Conservation (phyloP, 2,329 filamentous ascomycete species). For the Zasmidium citrigriseum region DNA sequence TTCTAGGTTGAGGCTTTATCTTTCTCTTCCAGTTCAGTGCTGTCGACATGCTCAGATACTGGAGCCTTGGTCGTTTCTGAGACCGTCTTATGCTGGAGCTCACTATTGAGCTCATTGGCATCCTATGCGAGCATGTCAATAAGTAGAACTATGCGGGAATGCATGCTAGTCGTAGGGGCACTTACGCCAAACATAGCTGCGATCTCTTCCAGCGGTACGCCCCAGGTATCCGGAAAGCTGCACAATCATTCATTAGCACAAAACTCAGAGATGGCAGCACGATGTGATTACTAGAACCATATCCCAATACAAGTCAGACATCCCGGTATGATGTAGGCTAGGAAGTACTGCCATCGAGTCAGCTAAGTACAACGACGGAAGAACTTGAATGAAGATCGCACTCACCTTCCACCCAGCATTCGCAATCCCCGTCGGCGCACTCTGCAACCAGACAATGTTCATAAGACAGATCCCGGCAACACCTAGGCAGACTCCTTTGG, state of each 20-base stretch:
- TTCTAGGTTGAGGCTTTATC: background rate
- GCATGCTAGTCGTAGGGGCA: background rate
- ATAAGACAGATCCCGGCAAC: constrained; percentile 6
- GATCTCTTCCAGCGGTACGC: constrained; percentile 8
- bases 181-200: constrained; percentile 9
- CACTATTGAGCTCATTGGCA: background rate
- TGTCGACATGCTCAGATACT: background rate
- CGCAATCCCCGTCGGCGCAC: constrained; percentile 1
- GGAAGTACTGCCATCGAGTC: constrained; percentile 6
- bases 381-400: background rate
- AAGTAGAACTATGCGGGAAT: too few species aligned
- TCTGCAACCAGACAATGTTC: constrained; percentile 7
- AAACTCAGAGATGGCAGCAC: background rate
- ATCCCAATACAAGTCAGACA: constrained; percentile 5
- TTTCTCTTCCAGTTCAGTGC: background rate
- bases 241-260: background rate
- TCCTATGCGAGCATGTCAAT: background rate
- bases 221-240: constrained; percentile 8
- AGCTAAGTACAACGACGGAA: background rate
- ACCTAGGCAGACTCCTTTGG: constrained; percentile 16
- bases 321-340: constrained; percentile 6
- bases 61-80: background rate
- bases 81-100: background rate
- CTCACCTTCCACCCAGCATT: constrained; percentile 9
- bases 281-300: constrained; percentile 1